Base-by-base conservation (phyloP, 2,329 filamentous ascomycete species). In the Trichophyton verrucosum region DNA sequence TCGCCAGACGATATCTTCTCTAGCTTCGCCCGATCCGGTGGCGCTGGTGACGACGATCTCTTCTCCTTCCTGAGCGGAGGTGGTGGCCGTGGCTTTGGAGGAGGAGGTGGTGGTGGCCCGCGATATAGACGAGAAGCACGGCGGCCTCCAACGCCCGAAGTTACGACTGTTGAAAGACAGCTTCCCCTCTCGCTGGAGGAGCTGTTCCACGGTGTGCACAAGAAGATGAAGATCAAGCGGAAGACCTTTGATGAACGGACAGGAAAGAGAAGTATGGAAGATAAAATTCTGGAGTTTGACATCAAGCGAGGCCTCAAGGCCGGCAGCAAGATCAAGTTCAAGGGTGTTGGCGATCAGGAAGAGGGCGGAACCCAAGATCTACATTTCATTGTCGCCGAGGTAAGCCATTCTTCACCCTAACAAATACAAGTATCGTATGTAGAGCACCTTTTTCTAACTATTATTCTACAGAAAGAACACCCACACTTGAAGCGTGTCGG, bases 171-270 rank as follows among this genome's bases (percentile, higher is more conserved):
- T 9, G 92, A 97, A 76, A 87, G 89, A 69, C 85, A 88, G 53
- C 74, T 99, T 64, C 84, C 86, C 2, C 78, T 99, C 22, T 84
- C 87, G 1, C 77, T 99, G 38, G 94, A 99, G 74, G 94, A 99
- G 70, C 76, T 97, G 64, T 97, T 84, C 77, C 86, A 82, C 27
- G 94, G 94, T 46, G 84, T 85, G 40, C 90, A 87, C 57, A 99
- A 99, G 83, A 96, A 95, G 81, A 90, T 99, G 82, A 95, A 94
- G 78, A 95, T 97, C 65, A 96, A 96, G 80, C 84, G 92, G 70
- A 97, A 97, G 83, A 91, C 87, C 17, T 97, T 89, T 72, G 94
- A 99, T 73, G 80, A 78, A 44, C 76, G 86, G 20, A 86, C 81
- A 0, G 90, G 90, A 61, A 96, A 95, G 78, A 85, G 91, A 67